Conservation (phyloP, 75 land plant genomes). For the Picea glauca region DNA sequence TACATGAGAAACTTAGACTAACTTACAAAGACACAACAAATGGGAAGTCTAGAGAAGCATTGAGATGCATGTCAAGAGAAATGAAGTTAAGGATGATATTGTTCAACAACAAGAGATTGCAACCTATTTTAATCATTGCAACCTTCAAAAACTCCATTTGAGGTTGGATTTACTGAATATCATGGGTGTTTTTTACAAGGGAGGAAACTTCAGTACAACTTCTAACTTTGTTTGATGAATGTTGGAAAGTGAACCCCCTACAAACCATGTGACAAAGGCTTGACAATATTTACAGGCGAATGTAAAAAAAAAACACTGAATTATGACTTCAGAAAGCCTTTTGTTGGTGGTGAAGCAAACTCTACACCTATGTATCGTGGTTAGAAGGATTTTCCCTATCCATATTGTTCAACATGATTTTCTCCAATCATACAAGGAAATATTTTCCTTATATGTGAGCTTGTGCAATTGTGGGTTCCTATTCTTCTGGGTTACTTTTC, state of each 20-base stretch:
- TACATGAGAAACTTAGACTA: slow-evolving; percentile 42
- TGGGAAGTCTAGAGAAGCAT: slow-evolving; percentile 61
- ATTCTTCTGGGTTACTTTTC: slow-evolving; percentile 62
- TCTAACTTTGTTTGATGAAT: slow-evolving; percentile 38
- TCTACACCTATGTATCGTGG: slow-evolving; percentile 56
- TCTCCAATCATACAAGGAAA: slow-evolving; percentile 35
- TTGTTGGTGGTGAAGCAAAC: slow-evolving; percentile 54
- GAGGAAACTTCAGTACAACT: slow-evolving; percentile 42
- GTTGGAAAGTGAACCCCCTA: slow-evolving; percentile 38
- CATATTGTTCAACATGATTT: slow-evolving; percentile 50
- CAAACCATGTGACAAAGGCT: slow-evolving; percentile 38
- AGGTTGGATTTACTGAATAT: slow-evolving; percentile 56
- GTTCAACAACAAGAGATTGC: slow-evolving; percentile 68
- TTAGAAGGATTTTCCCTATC: slow-evolving; percentile 46
- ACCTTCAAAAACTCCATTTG: slow-evolving; percentile 48
- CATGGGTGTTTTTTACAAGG: slow-evolving; percentile 52
- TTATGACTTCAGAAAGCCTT: slow-evolving; percentile 69
- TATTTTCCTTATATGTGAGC: slow-evolving; percentile 51
- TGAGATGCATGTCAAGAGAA: slow-evolving; percentile 57
- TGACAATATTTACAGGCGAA: slow-evolving; percentile 60
- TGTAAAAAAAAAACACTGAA: slow-evolving; percentile 37
- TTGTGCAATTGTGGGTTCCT: slow-evolving; percentile 48
- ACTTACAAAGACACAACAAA: slow-evolving; percentile 59
- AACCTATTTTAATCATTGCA: slow-evolving; percentile 69
- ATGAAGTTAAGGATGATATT: slow-evolving; percentile 43